Percentiles rank a stretch among this genome's conserved stretches.
phyloP scores from a whole-genome alignment of 176 grass and related monocot genomes.

The Ensete ventricosum region DNA sequence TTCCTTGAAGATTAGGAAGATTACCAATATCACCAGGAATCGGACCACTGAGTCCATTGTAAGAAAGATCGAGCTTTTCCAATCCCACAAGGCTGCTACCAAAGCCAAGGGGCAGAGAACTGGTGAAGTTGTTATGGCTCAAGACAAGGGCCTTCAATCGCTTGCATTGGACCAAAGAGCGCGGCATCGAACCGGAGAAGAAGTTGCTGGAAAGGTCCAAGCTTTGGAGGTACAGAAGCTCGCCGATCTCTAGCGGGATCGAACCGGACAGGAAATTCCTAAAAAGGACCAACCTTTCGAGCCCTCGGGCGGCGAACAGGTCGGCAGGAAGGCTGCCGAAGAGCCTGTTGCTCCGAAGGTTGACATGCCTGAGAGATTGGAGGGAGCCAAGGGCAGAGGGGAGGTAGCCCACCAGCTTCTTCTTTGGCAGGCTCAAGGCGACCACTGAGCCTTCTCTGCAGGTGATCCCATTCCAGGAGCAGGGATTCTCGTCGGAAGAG shows the following conservation, averaged over 20 bases:
- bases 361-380: conserved; percentile 17
- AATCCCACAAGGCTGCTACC: conserved; percentile 35
- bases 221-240: conserved; percentile 64
- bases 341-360: conserved; percentile 13
- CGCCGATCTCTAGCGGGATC: conserved; percentile 50
- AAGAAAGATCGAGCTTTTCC: conserved; percentile 69
- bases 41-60: conserved; percentile 50
- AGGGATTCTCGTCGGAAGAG: conserved; percentile 1
- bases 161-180: conserved; percentile 47
- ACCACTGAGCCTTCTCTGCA: conserved; percentile 11
- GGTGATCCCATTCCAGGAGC: conserved; percentile 15
- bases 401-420: conserved; percentile 13
- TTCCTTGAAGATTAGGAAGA: conserved; percentile 66
- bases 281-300: conserved; percentile 71
- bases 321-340: conserved; percentile 4
- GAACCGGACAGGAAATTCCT: conserved; percentile 56
- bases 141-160: conserved; percentile 61
- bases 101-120: conserved; percentile 36
- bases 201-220: conserved; percentile 74
- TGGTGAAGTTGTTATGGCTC: conserved; percentile 52
- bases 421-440: conserved; percentile 14
- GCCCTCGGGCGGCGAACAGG: conserved; percentile 5
- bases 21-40: conserved; percentile 57
- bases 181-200: conserved; percentile 53
- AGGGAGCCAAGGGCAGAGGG: conserved; percentile 14